Conservation (phyloP, 352 stramenopile genomes). For the Phytopythium mirpurense region DNA sequence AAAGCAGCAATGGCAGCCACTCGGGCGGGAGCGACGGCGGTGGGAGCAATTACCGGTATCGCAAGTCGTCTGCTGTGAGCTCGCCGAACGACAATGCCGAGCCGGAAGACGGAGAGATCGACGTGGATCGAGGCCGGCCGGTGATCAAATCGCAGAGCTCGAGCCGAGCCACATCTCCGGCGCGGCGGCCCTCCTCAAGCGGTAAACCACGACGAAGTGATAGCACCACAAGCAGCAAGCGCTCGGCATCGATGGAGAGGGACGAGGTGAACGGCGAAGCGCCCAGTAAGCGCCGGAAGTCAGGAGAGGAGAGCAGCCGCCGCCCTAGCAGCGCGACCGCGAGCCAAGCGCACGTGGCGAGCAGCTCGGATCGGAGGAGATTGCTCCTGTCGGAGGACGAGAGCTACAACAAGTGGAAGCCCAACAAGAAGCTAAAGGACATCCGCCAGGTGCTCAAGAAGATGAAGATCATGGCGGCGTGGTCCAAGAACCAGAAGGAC, state of each 20-base stretch:
- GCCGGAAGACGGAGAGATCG: constrained; percentile 55
- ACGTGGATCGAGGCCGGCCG: constrained; percentile 11
- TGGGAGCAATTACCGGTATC: constrained; percentile 7
- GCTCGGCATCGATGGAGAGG: constrained; percentile 28
- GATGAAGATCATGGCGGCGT: constrained; percentile 81
- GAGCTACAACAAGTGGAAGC: constrained; percentile 75
- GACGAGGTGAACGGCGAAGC: constrained; percentile 23
- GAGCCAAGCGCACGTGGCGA: constrained; percentile 4
- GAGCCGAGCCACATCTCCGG: constrained; percentile 14
- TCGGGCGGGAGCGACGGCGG: constrained; percentile 10
- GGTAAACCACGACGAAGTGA: not conserved
- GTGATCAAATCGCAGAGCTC: constrained; percentile 7
- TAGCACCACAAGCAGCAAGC: constrained; percentile 23
- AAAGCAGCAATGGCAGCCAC: constrained; percentile 13
- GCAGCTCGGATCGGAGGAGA: not conserved
- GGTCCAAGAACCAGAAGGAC: constrained; percentile 78
- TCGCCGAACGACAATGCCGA: constrained; percentile 24
- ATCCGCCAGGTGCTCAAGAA: constrained; percentile 84
- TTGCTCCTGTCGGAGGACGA: constrained; percentile 47
- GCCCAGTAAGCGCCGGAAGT: constrained; percentile 19
- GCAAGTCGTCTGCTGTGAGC: constrained; percentile 26
- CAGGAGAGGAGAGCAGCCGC: constrained; percentile 10
- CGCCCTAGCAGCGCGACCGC: constrained; percentile 21
- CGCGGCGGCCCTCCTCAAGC: constrained; percentile 16
- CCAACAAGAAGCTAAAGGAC: constrained; percentile 63